Base-by-base conservation (phyloP, 208 protist genomes). In the Wallacemonas collosoma region DNA sequence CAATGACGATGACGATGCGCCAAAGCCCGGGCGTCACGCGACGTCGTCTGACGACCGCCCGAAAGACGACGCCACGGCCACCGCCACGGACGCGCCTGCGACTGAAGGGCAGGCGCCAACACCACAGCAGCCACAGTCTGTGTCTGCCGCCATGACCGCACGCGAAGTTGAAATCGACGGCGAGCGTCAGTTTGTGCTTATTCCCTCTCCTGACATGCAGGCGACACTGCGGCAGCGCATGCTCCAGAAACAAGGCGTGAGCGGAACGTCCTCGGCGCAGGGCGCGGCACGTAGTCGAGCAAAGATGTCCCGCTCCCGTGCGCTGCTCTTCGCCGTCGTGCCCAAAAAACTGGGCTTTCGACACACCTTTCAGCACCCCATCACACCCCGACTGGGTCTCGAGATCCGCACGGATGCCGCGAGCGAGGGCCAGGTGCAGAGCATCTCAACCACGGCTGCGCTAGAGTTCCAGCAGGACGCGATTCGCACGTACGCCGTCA, bases 121-220 rank as follows among this genome's bases (percentile, higher is more conserved):
- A 17, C 4, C 9, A 17, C 45, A 63, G 17, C 40, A 48, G 67
- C 39, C 67, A 65, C 47, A 68, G 44, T 15, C 44, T 40, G 12
- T 47, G 39, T n/a, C 72, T 36, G 64, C 47, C 17, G 47, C 51
- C 44, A 76, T 91, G 41, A 53, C 45, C 35, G 77, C 82, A n/a
- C 73, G 71, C 62, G 79, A 92, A 65, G 70, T 91, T 2, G 45
- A 69, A 26, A 76, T 94, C 36, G 80, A 96, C 56, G 91, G 89
- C 12, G 54, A 79, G 57, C 75, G 57, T 36, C 77, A 82, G 39
- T 70, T 93, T 56, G 86, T 94, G 40, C 53, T 94, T 2, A 72
- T 94, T 38, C 91, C 86, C 4, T 70, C 40, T 26, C 40, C 44
- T 1, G 89, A 88, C 15, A 53, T 88, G 68, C 81, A 93, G 69